Evolutionary conservation across 2,329 filamentous ascomycete genomes (phyloP).

Genomic region (Pseudogymnoascus verrucosus): DNA sequence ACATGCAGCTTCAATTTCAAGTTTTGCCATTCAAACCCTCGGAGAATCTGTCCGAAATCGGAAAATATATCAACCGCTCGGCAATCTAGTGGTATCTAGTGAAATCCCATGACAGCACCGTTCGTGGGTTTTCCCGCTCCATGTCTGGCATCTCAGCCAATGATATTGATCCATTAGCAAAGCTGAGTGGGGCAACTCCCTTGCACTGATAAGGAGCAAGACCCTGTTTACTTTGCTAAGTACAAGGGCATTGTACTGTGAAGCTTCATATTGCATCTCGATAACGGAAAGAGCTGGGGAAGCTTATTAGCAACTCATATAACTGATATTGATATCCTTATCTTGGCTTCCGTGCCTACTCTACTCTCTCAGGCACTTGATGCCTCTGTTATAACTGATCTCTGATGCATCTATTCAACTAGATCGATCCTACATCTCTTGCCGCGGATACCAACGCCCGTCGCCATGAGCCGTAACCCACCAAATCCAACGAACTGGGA

Average conservation of each 20-base stretch:
- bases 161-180: neutral
- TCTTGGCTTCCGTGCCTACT: neutral
- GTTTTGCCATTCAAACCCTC: neutral
- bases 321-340: constrained; percentile 3
- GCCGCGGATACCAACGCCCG: neutral
- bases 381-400: neutral
- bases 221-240: neutral
- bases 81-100: neutral
- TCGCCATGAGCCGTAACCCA: constrained; percentile 6
- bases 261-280: constrained; percentile 5
- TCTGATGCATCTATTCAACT: constrained; percentile 8
- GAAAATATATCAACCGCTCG: constrained; percentile 7
- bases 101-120: constrained; percentile 2
- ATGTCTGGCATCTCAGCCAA: neutral
- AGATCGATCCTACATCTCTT: neutral
- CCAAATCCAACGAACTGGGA: constrained; percentile 25
- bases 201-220: constrained; percentile 7
- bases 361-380: neutral
- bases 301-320: constrained; percentile 7
- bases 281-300: constrained; percentile 1
- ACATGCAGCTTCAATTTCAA: neutral
- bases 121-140: constrained; percentile 1
- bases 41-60: constrained; percentile 1
- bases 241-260: neutral
- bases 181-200: neutral